Evolutionary conservation across 139 green algal genomes (phyloP), one percentile per base, ranked within the genome.

Genomic region (Nannochloris sp.): DNA sequence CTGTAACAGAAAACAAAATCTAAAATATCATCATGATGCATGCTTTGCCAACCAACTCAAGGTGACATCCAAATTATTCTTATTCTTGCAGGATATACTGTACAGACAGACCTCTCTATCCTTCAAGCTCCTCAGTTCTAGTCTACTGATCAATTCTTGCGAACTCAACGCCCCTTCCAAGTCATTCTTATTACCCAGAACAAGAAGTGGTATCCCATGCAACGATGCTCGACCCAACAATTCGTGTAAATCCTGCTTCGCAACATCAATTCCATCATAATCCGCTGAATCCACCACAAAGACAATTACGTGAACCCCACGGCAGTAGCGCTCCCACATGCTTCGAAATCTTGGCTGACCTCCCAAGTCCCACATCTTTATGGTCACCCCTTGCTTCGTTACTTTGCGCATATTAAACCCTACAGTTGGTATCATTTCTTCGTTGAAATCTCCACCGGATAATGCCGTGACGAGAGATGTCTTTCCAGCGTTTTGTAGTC

Each of bases 361-460:
- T 3, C 94, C 94, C 25, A 99, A 67, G 66, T 99, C 93, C 93
- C 93, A 99, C 62, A 98, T 77, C 73, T 98, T 98, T 59, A 99
- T 97, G 19, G 80, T 94, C 25, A 99, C 89, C 19, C 80, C 79
- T 3, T 89, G 90, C 57, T 92, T 93, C n/a, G 81, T 93, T 15
- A 98, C 62, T 73, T 97, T 99, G 16, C 91, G 80, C 94, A 99
- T 98, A 76, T 96, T 96, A 80, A 98, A 98, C 6, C 92, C 93
- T 48, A 96, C 93, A 50, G 94, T 99, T 40, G 94, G 94, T 36
- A 97, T 97, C 75, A 83, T 81, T 37, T 85, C 75, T 58, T 99
- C 86, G 19, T 88, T 80, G 62, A 90, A 97, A 2, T 73, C 71
- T 3, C 91, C 92, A 1, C 87, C 94, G 3, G 92, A 88, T 3